Conservation (phyloP, 2,329 filamentous ascomycete genomes). For the Zasmidium citrigriseum region DNA sequence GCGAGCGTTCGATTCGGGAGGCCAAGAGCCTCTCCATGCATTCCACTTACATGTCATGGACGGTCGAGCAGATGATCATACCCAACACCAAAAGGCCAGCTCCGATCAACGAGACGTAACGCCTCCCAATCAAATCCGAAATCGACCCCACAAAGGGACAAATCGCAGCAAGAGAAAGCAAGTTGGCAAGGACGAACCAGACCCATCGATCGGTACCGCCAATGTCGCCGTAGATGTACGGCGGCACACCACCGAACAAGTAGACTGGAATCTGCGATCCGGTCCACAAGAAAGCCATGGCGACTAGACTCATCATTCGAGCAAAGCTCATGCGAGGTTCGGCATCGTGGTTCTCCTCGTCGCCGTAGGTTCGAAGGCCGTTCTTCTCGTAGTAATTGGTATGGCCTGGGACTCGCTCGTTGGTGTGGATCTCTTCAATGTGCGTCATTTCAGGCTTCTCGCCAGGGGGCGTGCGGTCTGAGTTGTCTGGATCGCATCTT, state of each 20-base stretch:
- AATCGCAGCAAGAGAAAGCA: slow-evolving; percentile 57
- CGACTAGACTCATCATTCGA: slow-evolving; percentile 56
- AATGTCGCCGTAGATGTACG: slow-evolving; percentile 25
- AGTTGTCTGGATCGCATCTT: neutral
- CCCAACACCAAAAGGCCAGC: slow-evolving; percentile 57
- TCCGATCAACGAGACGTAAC: slow-evolving; percentile 60
- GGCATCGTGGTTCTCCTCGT: slow-evolving; percentile 49
- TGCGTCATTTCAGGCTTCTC: slow-evolving; percentile 23
- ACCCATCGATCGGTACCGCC: slow-evolving; percentile 23
- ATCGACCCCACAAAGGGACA: slow-evolving; percentile 66
- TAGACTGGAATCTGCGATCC: slow-evolving; percentile 61
- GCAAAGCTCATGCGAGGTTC: slow-evolving; percentile 47
- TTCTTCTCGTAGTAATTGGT: slow-evolving; percentile 50
- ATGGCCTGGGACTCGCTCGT: slow-evolving; percentile 40
- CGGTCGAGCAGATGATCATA: slow-evolving; percentile 58
- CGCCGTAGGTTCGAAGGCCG: slow-evolving; percentile 48
- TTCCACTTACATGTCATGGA: slow-evolving; percentile 58
- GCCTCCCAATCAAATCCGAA: slow-evolving; percentile 63
- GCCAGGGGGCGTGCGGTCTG: neutral
- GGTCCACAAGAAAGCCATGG: slow-evolving; percentile 63
- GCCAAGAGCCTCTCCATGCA: slow-evolving; percentile 19
- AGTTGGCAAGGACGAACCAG: slow-evolving; percentile 54
- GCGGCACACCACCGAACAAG: slow-evolving; percentile 39
- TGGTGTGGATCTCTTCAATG: slow-evolving; percentile 40
- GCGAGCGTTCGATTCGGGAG: too few species aligned